Percentiles rank a stretch among this genome's conserved stretches.
Conservation (phyloP, 1,284 basidiomycete species). For the Sanguinoderma infundibulare region DNA sequence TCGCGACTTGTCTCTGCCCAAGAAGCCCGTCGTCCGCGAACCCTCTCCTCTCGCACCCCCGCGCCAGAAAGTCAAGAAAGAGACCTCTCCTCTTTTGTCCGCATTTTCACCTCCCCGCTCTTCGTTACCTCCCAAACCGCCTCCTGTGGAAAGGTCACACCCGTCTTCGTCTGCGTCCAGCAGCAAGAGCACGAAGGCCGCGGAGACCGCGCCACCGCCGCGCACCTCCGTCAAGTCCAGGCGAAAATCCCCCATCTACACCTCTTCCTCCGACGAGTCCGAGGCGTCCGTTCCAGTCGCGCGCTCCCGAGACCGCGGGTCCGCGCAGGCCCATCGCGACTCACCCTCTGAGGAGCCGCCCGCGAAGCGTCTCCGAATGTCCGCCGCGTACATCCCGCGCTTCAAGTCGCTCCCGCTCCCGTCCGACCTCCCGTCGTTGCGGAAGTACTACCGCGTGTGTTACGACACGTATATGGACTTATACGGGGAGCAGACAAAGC, state of each 20-base stretch:
- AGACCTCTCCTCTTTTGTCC: constrained; percentile 31
- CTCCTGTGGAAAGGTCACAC: constrained; percentile 23
- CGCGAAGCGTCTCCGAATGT: constrained; percentile 8
- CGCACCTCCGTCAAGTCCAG: constrained; percentile 29
- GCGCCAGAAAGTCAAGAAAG: constrained; percentile 41
- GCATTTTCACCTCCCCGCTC: constrained; percentile 28
- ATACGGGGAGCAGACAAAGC: constrained; percentile 49
- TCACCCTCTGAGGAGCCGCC: constrained; percentile 19
- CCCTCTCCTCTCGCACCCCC: constrained; percentile 27
- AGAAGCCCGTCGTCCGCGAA: constrained; percentile 36
- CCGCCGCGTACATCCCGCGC: constrained; percentile 20
- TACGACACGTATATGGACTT: constrained; percentile 55
- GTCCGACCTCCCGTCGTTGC: constrained; percentile 52
- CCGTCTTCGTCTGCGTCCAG: constrained; percentile 29
- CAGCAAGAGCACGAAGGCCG: constrained; percentile 26
- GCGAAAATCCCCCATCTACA: constrained; percentile 52
- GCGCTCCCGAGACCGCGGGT: constrained; percentile 2
- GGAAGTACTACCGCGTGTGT: constrained; percentile 51
- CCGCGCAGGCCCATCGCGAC: neutral
- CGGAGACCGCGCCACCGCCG: constrained; percentile 9
- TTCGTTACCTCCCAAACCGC: constrained; percentile 22
- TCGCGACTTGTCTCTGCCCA: constrained; percentile 35
- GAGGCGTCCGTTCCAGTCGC: constrained; percentile 22
- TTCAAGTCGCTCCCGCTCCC: constrained; percentile 42
- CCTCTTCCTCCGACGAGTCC: constrained; percentile 60